These are phyloP conservation scores for Bisporella sp. DNA, from an alignment of 2,329 filamentous ascomycete genomes.

Conservation along the genomic window DNA sequence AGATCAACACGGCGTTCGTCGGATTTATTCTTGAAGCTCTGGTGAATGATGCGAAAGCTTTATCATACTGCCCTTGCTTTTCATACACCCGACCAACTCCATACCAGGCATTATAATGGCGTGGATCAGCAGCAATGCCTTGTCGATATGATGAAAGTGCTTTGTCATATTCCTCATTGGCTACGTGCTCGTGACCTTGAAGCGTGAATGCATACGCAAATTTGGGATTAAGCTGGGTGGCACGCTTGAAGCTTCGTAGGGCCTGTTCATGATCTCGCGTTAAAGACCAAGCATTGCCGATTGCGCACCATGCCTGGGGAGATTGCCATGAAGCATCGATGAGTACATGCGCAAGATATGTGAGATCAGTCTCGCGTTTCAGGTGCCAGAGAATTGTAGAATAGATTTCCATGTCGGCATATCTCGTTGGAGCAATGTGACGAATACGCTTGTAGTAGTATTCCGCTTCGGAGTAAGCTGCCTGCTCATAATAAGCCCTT, in stretches of 20 bases:
- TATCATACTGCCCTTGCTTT: slow-evolving; percentile 83
- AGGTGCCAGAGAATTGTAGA: slow-evolving; percentile 99
- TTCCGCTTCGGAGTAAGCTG: slow-evolving; percentile 78
- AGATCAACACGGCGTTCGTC: slow-evolving; percentile 85
- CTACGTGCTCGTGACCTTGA: slow-evolving; percentile 91
- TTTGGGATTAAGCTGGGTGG: slow-evolving; percentile 80
- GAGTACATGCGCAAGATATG: slow-evolving; percentile 85
- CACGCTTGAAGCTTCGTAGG: slow-evolving; percentile 86
- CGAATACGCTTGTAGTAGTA: slow-evolving; percentile 77
- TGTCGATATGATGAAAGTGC: slow-evolving; percentile 81
- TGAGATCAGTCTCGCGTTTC: slow-evolving; percentile 84
- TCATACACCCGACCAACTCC: slow-evolving; percentile 79
- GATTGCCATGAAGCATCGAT: slow-evolving; percentile 82
- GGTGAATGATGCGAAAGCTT: slow-evolving; percentile 86
- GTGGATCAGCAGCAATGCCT: slow-evolving; percentile 76
- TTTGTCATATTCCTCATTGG: slow-evolving; percentile 96
- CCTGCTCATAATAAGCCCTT: slow-evolving; percentile 85
- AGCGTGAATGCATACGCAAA: slow-evolving; percentile 96
- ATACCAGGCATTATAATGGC: slow-evolving; percentile 99
- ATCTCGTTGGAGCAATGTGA: slow-evolving; percentile 69
- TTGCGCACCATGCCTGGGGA: slow-evolving; percentile 90
- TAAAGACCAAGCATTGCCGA: slow-evolving; percentile 92
- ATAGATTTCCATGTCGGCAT: slow-evolving; percentile 97
- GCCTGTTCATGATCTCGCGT: slow-evolving; percentile 92
- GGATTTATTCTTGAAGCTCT: slow-evolving; percentile 86